Evolutionary conservation across 805 yeast species (phyloP).

Genomic region (Sugiyamaella mastotermitis): DNA sequence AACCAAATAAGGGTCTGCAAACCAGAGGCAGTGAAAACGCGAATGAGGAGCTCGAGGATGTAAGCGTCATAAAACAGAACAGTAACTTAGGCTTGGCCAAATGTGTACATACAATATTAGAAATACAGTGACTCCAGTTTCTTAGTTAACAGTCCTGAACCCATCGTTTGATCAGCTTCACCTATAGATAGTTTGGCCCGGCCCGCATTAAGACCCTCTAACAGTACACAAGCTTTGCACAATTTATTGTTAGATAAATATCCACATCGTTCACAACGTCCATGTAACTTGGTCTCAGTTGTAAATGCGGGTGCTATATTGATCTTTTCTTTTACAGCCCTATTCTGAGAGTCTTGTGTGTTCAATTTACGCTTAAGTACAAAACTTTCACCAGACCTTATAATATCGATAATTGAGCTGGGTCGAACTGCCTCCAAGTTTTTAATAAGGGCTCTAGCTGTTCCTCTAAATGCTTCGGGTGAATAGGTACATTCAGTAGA

Average conservation of each 20-base stretch:
- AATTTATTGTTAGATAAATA: constrained; percentile 80
- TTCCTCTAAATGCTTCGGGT: constrained; percentile 97
- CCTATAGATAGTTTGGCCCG: constrained; percentile 65
- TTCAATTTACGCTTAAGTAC: constrained; percentile 36
- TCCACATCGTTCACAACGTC: constrained; percentile 80
- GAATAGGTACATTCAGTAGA: constrained; percentile 98
- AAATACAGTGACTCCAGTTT: constrained; percentile 56
- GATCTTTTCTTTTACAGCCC: constrained; percentile 10
- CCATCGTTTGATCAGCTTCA: constrained; percentile 21
- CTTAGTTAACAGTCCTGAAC: constrained; percentile 15
- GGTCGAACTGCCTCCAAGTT: constrained; percentile 87
- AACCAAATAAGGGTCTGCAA: too few relatives aligned
- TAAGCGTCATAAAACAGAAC: too few relatives aligned
- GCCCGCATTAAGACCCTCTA: constrained; percentile 76
- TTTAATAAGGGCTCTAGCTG: constrained; percentile 88
- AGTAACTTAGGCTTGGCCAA: too few relatives aligned
- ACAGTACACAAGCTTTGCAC: constrained; percentile 87
- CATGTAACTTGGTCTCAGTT: constrained; percentile 16
- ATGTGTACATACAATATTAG: too few relatives aligned
- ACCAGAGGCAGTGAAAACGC: too few relatives aligned
- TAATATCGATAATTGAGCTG: constrained; percentile 87
- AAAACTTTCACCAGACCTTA: constrained; percentile 86
- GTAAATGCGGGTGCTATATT: constrained; percentile 1
- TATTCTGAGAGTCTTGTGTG: constrained; percentile 10
- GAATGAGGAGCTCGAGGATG: too few relatives aligned